Evolutionary conservation across 2,329 filamentous ascomycete species (phyloP).

Genomic region (Rhexocercosporidium sp.): DNA sequence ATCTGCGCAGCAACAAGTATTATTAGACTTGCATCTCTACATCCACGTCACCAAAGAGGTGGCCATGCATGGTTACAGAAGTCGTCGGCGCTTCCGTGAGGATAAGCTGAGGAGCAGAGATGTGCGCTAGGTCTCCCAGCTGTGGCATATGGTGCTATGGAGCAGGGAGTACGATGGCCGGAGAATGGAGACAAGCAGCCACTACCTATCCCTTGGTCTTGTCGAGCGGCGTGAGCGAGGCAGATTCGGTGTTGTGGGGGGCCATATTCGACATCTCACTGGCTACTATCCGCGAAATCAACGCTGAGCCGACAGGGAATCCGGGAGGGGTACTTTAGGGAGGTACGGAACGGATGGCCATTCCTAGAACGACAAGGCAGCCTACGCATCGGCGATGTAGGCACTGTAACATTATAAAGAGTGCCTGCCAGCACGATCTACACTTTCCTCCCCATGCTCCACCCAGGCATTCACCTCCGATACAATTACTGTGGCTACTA

Average conservation of each 20-base stretch:
- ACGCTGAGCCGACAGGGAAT: neutral
- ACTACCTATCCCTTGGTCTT: neutral
- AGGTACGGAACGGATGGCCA: neutral
- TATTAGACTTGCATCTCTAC: conserved; percentile 1
- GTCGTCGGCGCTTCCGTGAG: neutral
- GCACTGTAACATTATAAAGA: neutral
- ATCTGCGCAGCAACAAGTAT: neutral
- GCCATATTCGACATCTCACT: neutral
- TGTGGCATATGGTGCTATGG: neutral
- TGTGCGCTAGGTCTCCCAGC: neutral
- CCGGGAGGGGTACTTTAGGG: neutral
- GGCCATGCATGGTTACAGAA: neutral
- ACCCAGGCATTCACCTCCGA: neutral
- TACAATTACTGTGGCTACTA: neutral
- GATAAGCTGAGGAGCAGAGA: conserved; percentile 6
- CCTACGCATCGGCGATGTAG: neutral
- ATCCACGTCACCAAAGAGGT: conserved; percentile 2
- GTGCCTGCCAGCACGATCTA: neutral
- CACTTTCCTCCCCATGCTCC: neutral
- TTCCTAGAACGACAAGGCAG: neutral
- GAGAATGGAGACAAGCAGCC: neutral
- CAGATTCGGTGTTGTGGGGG: neutral
- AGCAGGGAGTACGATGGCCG: neutral
- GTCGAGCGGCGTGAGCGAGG: neutral
- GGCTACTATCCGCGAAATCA: neutral